phyloP scores from a whole-genome alignment of 2,329 filamentous ascomycete species.

The Gaeumannomyces sp. region DNA sequence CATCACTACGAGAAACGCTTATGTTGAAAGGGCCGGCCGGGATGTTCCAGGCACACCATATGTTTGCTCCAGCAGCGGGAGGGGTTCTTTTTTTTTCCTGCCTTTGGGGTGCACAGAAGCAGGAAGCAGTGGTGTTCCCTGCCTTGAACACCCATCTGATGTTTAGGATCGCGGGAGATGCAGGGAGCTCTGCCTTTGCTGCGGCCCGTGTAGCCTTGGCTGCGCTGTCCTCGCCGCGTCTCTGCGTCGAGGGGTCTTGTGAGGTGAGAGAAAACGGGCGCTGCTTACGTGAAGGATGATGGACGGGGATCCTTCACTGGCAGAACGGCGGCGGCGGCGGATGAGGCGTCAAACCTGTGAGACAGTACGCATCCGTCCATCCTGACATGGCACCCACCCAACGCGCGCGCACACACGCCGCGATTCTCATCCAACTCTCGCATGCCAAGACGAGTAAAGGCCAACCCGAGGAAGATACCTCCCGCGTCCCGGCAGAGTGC shows the following conservation, averaged over 20 bases:
- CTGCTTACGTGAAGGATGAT: neutral
- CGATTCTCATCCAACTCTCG: neutral
- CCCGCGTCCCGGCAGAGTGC: neutral
- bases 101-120: neutral
- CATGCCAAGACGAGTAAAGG: neutral
- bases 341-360: neutral
- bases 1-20: neutral
- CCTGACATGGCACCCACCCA: neutral
- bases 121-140: neutral
- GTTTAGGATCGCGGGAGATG: neutral
- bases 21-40: neutral
- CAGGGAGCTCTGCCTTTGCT: neutral
- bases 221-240: neutral
- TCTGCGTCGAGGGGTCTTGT: neutral
- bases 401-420: too few relatives aligned
- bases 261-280: neutral
- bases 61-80: too few relatives aligned
- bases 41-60: neutral
- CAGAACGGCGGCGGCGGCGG: too few relatives aligned
- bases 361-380: neutral
- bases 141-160: neutral
- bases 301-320: too few relatives aligned
- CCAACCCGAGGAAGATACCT: neutral
- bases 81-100: too few relatives aligned
- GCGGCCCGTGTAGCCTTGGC: neutral